These are phyloP conservation scores for Xylaria polymorpha DNA, from an alignment of 2,329 filamentous ascomycete genomes.

Conservation along the genomic window DNA sequence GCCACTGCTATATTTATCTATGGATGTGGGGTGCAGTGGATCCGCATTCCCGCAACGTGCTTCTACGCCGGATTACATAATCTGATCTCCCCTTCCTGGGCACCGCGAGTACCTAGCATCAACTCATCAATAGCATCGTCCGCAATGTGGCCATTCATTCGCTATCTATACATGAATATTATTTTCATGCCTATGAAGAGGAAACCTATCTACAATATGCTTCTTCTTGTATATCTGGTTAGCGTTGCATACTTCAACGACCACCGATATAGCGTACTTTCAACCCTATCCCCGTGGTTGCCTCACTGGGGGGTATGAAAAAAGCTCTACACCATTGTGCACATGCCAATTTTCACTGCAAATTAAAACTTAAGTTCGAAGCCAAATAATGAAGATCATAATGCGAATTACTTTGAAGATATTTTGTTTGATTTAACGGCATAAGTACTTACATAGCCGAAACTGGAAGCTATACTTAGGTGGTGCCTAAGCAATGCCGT, in stretches of 20 bases:
- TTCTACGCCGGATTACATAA: not conserved
- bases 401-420: not conserved
- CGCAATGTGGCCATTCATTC: no score
- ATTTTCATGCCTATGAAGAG: not conserved
- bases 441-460: not conserved
- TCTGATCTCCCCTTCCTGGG: not conserved
- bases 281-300: not conserved
- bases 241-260: not conserved
- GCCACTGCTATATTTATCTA: constrained; percentile 9
- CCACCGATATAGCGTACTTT: not conserved
- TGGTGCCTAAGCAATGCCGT: not conserved
- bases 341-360: not conserved
- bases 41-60: no score
- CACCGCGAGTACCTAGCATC: no score
- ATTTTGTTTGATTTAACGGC: not conserved
- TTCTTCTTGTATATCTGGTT: no score
- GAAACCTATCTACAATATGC: not conserved
- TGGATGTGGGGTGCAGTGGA: not conserved
- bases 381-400: not conserved
- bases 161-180: not conserved
- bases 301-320: not conserved
- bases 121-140: no score
- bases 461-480: not conserved
- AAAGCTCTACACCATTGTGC: not conserved
- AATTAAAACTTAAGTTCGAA: not conserved